Conservation (phyloP, 108 stramenopile genomes). For the Nannochloropsis granulata region DNA sequence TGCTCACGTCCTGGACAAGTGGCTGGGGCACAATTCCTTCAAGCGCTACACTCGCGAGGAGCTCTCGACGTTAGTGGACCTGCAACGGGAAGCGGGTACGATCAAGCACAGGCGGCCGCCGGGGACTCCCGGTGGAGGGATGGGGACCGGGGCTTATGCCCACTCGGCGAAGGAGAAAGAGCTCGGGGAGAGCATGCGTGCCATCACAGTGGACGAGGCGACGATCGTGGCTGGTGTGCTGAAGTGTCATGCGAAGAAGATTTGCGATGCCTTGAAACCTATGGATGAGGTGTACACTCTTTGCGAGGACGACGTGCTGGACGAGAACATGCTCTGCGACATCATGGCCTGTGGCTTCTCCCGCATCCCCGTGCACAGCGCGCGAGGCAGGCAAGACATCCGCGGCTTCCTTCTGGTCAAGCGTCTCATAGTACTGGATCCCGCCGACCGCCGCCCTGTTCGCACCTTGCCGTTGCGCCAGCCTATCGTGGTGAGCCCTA, state of each 20-base stretch:
- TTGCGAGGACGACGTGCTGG: slow-evolving; percentile 3
- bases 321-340: slow-evolving; percentile 16
- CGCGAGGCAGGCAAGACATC: slow-evolving; percentile 12
- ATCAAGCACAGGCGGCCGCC: neutral
- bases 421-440: slow-evolving; percentile 22
- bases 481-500: slow-evolving; percentile 19
- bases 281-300: slow-evolving; percentile 19
- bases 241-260: slow-evolving; percentile 4
- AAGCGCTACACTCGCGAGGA: slow-evolving; percentile 28
- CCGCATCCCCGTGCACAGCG: slow-evolving; percentile 19
- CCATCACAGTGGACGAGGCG: slow-evolving; percentile 9
- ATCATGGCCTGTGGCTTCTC: slow-evolving; percentile 27
- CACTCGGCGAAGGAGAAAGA: neutral
- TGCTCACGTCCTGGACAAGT: slow-evolving; percentile 51
- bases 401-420: slow-evolving; percentile 27
- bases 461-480: slow-evolving; percentile 6
- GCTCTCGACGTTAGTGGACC: slow-evolving; percentile 21
- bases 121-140: neutral
- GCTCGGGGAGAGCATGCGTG: neutral
- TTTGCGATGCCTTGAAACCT: slow-evolving; percentile 3
- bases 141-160: neutral
- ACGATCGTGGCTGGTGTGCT: slow-evolving; percentile 28
- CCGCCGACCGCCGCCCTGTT: slow-evolving; percentile 14
- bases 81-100: slow-evolving; percentile 25
- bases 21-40: neutral